Percentiles rank a stretch among this genome's conserved stretches.
Evolutionary conservation across 768 basidiomycete genomes (phyloP).

Genomic region (Stropharia rugosoannulata): DNA sequence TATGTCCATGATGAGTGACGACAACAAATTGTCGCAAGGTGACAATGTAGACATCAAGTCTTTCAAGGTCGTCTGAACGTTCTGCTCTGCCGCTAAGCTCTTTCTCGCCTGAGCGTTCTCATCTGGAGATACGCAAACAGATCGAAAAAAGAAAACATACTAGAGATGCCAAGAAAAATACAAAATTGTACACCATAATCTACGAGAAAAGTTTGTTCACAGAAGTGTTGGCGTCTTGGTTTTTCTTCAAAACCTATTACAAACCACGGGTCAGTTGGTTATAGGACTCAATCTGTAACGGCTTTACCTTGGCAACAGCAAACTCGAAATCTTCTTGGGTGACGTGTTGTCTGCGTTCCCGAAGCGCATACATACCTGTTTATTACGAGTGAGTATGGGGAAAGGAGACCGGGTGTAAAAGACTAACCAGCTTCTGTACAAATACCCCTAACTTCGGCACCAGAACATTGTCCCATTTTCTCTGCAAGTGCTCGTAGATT

Average conservation of each 20-base stretch:
- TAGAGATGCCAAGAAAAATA: not conserved
- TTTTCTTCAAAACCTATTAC: constrained; percentile 84
- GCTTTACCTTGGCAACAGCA: constrained; percentile 85
- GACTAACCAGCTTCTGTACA: constrained; percentile 97
- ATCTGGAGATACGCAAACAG: too few relatives aligned
- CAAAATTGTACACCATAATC: constrained; percentile 19
- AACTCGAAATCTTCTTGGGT: constrained; percentile 99
- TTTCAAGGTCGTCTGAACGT: too few relatives aligned
- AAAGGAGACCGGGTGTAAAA: constrained; percentile 35
- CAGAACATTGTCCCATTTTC: constrained; percentile 99
- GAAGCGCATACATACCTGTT: constrained; percentile 88
- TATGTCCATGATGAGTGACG: too few relatives aligned
- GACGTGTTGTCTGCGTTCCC: constrained; percentile 94
- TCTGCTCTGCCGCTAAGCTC: too few relatives aligned
- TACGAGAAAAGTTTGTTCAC: constrained; percentile 93
- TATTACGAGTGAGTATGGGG: not conserved
- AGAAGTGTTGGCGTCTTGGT: constrained; percentile 91
- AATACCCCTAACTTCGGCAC: constrained; percentile 96
- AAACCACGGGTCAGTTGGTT: not conserved
- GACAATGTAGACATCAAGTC: too few relatives aligned
- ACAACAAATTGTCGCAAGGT: too few relatives aligned
- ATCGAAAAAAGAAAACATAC: too few relatives aligned
- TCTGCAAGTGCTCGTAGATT: constrained; percentile 95
- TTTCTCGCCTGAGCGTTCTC: too few relatives aligned
- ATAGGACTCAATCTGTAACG: constrained; percentile 12